Evolutionary conservation across 1,284 basidiomycete genomes (phyloP), one percentile per base, ranked within the genome.

Genomic region (Leccinum subspadiceum): DNA sequence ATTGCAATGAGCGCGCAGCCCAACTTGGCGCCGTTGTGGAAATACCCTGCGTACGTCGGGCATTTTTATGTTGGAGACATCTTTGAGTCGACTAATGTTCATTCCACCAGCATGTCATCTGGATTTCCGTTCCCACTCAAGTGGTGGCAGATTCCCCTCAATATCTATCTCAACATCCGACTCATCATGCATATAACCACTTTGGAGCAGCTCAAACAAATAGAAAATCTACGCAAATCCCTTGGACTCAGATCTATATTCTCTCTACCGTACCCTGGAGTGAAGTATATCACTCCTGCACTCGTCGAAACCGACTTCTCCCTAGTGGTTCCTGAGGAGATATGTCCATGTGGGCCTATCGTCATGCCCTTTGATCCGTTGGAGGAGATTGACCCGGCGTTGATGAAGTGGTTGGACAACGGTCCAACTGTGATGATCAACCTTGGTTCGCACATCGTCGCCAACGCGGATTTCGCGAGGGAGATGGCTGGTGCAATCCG

Each of bases 81-180:
- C 9, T 41, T 26, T 5, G 15, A 20, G 26, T n/a, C 9, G 10
- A 20, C 29, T 62, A 1, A 61, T 17, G 3, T n/a, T 9, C 26
- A 22, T 26, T 20, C 20, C n/a, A 12, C 15, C 13, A 61, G 60
- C 5, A 0, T 44, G 2, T 41, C 49, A 5, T 62, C 61, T 2
- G 61, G 62, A 5, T 60, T 63, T 26, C 24, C 57, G 6, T 60
- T 46, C 5, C 61, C 61, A 24, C 57, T 62, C 12, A 44, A 60
- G n/a, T 59, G 61, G 61, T 62, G 61, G 61, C 61, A 62, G 41
- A 51, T 63, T 24, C 62, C 48, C 1, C 17, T 64, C 48, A 64
- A 60, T 5, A 20, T 63, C 9, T 62, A 63, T 51, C 62, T 60
- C n/a, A 12, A 9, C 9, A 39, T 63, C 51, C 57, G 52, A 26